phyloP scores from a whole-genome alignment of 1,284 basidiomycete species.

The Cutaneotrichosporon sp. region DNA sequence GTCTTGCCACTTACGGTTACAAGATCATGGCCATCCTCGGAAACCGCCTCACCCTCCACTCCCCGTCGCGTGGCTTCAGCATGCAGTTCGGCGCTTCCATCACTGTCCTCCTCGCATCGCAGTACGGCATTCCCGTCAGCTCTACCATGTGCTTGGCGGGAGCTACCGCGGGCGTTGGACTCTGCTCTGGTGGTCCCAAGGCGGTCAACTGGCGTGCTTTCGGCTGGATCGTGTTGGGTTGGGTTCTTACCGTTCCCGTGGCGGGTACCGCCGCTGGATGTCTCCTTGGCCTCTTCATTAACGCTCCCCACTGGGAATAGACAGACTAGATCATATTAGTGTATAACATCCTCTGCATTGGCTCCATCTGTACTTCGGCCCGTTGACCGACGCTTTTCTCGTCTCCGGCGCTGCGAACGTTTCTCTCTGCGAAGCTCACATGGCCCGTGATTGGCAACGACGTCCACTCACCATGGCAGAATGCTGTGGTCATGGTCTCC shows the following conservation, averaged over 20 bases:
- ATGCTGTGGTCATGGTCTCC: too few species aligned
- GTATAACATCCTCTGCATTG: too few species aligned
- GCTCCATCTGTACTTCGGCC: too few species aligned
- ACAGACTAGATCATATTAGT: too few species aligned
- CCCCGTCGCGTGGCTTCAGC: constrained; percentile 51
- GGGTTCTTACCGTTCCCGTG: constrained; percentile 49
- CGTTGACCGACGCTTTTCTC: too few species aligned
- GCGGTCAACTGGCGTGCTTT: constrained; percentile 44
- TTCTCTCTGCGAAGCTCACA: too few species aligned
- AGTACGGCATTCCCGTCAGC: constrained; percentile 44
- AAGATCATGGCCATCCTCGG: constrained; percentile 49
- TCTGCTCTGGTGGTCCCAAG: constrained; percentile 45
- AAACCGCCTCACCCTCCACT: constrained; percentile 51
- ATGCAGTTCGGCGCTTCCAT: constrained; percentile 53
- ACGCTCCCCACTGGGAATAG: constrained; percentile 40
- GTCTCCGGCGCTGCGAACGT: too few species aligned
- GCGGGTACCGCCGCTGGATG: constrained; percentile 45
- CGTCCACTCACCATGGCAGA: too few species aligned
- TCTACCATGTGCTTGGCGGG: constrained; percentile 52
- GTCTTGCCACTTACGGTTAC: constrained; percentile 50
- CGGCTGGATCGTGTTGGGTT: constrained; percentile 22
- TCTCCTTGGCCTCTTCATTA: constrained; percentile 44
- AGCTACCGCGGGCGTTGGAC: constrained; percentile 50
- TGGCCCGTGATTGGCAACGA: too few species aligned
- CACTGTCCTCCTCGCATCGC: constrained; percentile 51